Base-by-base conservation (phyloP, 2,329 filamentous ascomycete species). In the Macrophomina tecta region DNA sequence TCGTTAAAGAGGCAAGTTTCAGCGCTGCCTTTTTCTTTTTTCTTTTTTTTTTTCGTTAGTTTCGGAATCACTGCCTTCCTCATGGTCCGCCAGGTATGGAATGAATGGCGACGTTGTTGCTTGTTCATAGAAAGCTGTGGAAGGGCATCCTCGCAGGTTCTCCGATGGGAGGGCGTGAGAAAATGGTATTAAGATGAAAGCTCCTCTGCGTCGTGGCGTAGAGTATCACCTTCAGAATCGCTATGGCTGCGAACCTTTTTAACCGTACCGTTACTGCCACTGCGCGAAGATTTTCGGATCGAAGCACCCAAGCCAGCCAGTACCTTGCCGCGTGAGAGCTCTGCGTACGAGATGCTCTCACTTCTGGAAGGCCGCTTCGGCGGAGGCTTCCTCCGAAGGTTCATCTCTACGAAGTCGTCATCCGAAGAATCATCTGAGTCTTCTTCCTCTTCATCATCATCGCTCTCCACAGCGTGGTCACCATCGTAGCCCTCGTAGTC, bases 251-350 rank as follows among this genome's bases (percentile, higher is more conserved):
- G 74, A 14, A 83, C 75, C 71, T 83, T 83, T 72, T 84, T 83
- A 71, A 84, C 81, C 7, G 82, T 84, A 38, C 82, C 81, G 69
- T 81, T 82, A 71, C 82, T 84, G 30, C 82, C 82, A 69, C 82
- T 84, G 42, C 82, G 77, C 11, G 76, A 78, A 45, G 80, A 78
- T 56, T 71, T 72, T 56, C 72, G 72, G 23, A 75, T 45, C 7
- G 32, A 65, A 11, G 45, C 55, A 9, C 73, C 74, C 6, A 76
- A 76, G 11, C 72, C 73, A 42, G 75, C 70, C 61, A 74, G 48
- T 5, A 58, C 68, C 51, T 70, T 71, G 18, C 73, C 72, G 30
- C 77, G 73, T 8, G 78, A 73, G 0, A 79, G 70, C 65, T 79
- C 73, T 23, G 75, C 78, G 60, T 77, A 76, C 18, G 75, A 77